phyloP scores from a whole-genome alignment of 352 stramenopile genomes.

The Pythium rhizo-oryzae region DNA sequence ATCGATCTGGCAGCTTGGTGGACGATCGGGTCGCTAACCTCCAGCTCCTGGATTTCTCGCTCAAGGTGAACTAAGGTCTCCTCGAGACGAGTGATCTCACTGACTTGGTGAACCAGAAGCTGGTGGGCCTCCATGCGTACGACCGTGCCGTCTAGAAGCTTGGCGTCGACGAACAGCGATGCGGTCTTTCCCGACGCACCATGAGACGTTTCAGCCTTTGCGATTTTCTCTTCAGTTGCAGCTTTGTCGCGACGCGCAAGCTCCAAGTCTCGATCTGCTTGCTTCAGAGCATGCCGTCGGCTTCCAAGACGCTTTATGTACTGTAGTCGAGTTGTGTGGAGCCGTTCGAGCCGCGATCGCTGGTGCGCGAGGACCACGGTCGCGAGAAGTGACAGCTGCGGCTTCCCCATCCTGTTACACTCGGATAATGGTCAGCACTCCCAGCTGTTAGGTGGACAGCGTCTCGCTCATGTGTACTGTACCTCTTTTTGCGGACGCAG shows the following conservation, averaged over 20 bases:
- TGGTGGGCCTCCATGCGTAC: slow-evolving; percentile 40
- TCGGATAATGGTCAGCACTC: neutral
- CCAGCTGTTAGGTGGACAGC: neutral
- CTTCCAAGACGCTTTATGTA: slow-evolving; percentile 32
- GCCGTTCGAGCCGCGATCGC: slow-evolving; percentile 30
- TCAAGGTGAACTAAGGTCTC: slow-evolving; percentile 14
- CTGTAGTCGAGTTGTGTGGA: slow-evolving; percentile 24
- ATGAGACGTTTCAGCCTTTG: neutral
- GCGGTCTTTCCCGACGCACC: neutral
- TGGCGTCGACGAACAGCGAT: slow-evolving; percentile 29
- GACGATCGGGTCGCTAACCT: slow-evolving; percentile 27
- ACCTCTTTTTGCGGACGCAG: slow-evolving; percentile 32
- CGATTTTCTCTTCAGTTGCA: slow-evolving; percentile 21
- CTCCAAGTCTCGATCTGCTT: slow-evolving; percentile 30
- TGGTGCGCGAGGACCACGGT: slow-evolving; percentile 19
- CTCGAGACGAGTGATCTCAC: slow-evolving; percentile 37
- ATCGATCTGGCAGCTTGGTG: slow-evolving; percentile 37
- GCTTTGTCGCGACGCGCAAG: slow-evolving; percentile 23
- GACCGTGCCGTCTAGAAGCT: slow-evolving; percentile 31
- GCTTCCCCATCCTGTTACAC: slow-evolving; percentile 12
- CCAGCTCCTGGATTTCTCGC: slow-evolving; percentile 19
- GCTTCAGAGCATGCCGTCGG: slow-evolving; percentile 21
- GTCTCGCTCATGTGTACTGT: neutral
- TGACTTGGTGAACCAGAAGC: slow-evolving; percentile 36
- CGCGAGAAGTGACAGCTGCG: slow-evolving; percentile 3